These are phyloP conservation scores for Penicillium mononematosum DNA, from an alignment of 495 filamentous ascomycete species.

Conservation along the genomic window DNA sequence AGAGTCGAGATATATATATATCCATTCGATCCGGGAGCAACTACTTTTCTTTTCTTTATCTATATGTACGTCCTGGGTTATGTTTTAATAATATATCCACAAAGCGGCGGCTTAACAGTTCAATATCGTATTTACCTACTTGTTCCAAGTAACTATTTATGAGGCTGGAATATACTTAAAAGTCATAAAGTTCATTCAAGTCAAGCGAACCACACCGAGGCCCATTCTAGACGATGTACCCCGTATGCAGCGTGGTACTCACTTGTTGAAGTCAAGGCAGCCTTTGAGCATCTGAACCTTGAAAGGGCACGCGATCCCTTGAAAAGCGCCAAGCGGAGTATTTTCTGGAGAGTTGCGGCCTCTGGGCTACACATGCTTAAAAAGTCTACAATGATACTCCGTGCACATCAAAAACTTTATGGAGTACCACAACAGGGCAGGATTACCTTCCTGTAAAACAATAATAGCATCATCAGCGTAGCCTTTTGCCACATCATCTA, in stretches of 20 bases:
- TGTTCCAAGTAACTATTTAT: too few species aligned
- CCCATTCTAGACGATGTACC: neutral
- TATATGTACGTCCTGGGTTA: too few species aligned
- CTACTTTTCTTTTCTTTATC: too few species aligned
- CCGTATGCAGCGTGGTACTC: neutral
- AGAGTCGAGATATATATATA: too few species aligned
- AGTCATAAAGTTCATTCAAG: neutral
- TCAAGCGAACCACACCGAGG: neutral
- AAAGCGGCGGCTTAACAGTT: too few species aligned
- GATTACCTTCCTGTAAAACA: neutral
- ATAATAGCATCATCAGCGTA: neutral
- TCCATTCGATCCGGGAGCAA: too few species aligned
- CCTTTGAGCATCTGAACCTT: neutral
- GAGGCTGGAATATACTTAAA: too few species aligned
- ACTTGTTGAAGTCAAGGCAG: neutral
- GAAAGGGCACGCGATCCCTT: neutral
- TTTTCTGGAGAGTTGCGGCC: too few species aligned
- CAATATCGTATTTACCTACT: too few species aligned
- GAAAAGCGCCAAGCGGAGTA: neutral
- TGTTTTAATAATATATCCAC: too few species aligned
- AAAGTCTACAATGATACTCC: neutral
- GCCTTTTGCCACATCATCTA: conserved; percentile 14
- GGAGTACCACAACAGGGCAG: neutral
- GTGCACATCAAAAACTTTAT: neutral
- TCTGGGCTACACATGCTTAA: neutral